These are phyloP conservation scores for Candida stauntonica DNA, from an alignment of 805 yeast genomes.

Conservation along the genomic window DNA sequence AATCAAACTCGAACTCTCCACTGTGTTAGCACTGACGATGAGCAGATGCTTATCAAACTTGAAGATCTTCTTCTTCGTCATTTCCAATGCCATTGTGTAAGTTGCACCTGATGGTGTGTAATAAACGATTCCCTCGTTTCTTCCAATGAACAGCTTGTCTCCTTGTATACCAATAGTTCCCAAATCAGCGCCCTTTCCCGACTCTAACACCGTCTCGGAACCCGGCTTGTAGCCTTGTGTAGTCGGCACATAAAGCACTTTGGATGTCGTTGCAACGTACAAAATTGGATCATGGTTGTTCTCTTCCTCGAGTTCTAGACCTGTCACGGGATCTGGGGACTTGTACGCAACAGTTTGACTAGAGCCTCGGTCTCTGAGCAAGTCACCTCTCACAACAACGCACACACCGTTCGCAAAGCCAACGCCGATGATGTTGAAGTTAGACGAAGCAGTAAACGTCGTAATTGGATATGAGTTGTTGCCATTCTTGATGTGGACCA, in stretches of 20 bases:
- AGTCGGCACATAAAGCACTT: slow-evolving; percentile 66
- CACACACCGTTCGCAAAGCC: slow-evolving; percentile 87
- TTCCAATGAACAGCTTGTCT: slow-evolving; percentile 58
- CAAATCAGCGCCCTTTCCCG: slow-evolving; percentile 40
- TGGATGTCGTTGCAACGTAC: slow-evolving; percentile 72
- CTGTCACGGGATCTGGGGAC: slow-evolving; percentile 73
- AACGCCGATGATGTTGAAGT: slow-evolving; percentile 60
- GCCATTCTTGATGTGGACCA: slow-evolving; percentile 63
- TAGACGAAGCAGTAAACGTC: slow-evolving; percentile 49
- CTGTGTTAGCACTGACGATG: slow-evolving; percentile 47
- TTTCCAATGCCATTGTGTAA: slow-evolving; percentile 50
- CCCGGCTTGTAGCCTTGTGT: slow-evolving; percentile 73
- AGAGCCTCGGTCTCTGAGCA: slow-evolving; percentile 83
- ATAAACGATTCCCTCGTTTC: slow-evolving; percentile 57
- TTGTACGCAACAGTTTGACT: slow-evolving; percentile 79
- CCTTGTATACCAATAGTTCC: slow-evolving; percentile 38
- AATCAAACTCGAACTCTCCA: slow-evolving; percentile 30
- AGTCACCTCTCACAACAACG: slow-evolving; percentile 79
- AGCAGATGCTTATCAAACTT: slow-evolving; percentile 54
- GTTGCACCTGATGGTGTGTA: slow-evolving; percentile 54
- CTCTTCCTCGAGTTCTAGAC: slow-evolving; percentile 49
- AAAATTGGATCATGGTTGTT: slow-evolving; percentile 44
- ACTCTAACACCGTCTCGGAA: slow-evolving; percentile 46
- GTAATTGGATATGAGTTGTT: slow-evolving; percentile 77
- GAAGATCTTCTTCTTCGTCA: slow-evolving; percentile 49